Evolutionary conservation across 495 filamentous ascomycete genomes (phyloP), one percentile per base, ranked within the genome.

Genomic region (Beverwykella pulmonaria): DNA sequence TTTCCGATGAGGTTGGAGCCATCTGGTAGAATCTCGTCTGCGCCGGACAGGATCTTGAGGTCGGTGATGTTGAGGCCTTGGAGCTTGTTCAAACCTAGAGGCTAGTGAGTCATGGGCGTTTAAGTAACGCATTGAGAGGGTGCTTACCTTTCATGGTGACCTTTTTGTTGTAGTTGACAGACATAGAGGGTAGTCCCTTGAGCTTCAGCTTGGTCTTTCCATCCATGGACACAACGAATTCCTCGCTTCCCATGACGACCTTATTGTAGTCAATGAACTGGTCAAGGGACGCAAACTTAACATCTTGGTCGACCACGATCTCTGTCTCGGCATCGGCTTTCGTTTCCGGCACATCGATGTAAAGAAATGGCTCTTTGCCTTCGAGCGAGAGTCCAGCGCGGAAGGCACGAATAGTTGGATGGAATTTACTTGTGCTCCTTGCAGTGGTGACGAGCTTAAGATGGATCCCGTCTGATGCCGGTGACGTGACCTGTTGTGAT

Each of bases 1-100:
- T 77, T 82, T 68, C 85, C 90, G 32, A 82, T 77, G 79, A 90
- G 83, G 77, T 92, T 92, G 54, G 82, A 79, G 54, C 81, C 80
- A 55, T 81, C 76, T 23, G 71, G 44, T 20, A 63, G 46, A 41
- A 44, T n/a, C 17, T 10, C 39, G 39, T n/a, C 17, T 12, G 46
- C 4, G 14, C 41, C 34, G 54, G 79, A 53, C 49, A 82, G 67
- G 56, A 89, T 80, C 46, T 74, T 74, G 67, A 84, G 78, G 20
- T 83, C 74, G 29, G 80, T 77, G 32, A 90, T 79, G 9, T 78
- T 78, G 68, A 88, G 85, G 61, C 89, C 87, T 17, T 77, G 74
- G 53, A 92, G 82, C 57, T 79, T 75, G 70, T 88, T 87, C 34
- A 89, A 75, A 14, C 83, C 86, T 87, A 41, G 6, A n/a, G 20